A percentile compares a stretch with the other conserved stretches of the same genome.
These are phyloP conservation scores for Durotheca rogersii DNA, from an alignment of 495 filamentous ascomycete species.

Conservation along the genomic window DNA sequence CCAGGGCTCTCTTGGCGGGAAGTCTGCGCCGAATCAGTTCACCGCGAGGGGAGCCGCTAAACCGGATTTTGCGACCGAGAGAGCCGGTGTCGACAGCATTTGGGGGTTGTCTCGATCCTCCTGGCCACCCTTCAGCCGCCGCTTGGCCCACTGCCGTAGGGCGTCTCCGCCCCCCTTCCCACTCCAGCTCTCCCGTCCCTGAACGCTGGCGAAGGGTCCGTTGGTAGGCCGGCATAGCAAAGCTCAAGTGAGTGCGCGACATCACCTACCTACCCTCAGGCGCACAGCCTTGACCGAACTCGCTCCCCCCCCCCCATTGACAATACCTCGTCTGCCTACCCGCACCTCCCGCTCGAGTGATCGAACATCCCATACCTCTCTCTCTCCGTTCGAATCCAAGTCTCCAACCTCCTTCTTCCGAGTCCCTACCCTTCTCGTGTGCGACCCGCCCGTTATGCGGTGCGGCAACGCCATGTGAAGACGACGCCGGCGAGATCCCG, in stretches of 20 bases:
- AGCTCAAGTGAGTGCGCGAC: slow-evolving; percentile 22
- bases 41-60: slow-evolving; percentile 32
- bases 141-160: slow-evolving; percentile 5
- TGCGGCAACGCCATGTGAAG: slow-evolving; percentile 24
- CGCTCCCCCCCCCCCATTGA: no score
- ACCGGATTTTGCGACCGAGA: slow-evolving; percentile 32
- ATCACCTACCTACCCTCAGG: slow-evolving; percentile 5
- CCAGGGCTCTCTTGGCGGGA: slow-evolving; percentile 11
- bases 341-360: slow-evolving; percentile 25
- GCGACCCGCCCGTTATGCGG: slow-evolving; percentile 20
- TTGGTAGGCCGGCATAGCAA: no score
- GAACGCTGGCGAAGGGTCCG: no score
- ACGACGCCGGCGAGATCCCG: slow-evolving; percentile 13
- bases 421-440: slow-evolving; percentile 2
- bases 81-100: slow-evolving; percentile 25
- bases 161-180: slow-evolving; percentile 18
- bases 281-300: slow-evolving; percentile 4
- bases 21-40: slow-evolving; percentile 25
- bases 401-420: not conserved
- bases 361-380: slow-evolving; percentile 1
- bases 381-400: not conserved
- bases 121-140: slow-evolving; percentile 24
- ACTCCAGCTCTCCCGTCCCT: slow-evolving; percentile 3
- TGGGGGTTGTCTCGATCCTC: slow-evolving; percentile 29
- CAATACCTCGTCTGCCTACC: no score